Evolutionary conservation across 257 asterid genomes (phyloP).

Genomic region (Avicennia marina): DNA sequence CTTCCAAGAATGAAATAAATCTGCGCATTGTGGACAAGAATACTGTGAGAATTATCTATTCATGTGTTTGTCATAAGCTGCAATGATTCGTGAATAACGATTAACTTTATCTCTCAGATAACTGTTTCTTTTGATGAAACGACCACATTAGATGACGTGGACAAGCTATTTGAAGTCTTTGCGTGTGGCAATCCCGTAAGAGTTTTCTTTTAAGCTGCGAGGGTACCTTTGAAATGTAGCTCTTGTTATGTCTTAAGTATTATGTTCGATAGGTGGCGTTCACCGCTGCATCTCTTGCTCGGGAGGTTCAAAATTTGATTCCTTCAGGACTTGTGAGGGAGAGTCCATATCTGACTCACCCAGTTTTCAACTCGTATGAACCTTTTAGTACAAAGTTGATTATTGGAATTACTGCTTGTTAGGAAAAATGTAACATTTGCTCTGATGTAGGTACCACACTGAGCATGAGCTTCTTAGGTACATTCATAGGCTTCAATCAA

Average conservation of each 20-base stretch:
- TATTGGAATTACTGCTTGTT: too few relatives aligned
- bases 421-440: too few relatives aligned
- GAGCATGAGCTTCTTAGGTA: conserved; percentile 96
- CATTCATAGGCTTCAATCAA: conserved; percentile 72
- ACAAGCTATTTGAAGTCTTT: conserved; percentile 53
- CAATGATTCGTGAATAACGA: neutral
- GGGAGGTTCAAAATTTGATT: conserved; percentile 63
- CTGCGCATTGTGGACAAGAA: too few relatives aligned
- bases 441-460: conserved; percentile 65
- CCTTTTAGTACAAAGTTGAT: neutral
- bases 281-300: conserved; percentile 78
- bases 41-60: too few relatives aligned
- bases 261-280: neutral
- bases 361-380: conserved; percentile 87
- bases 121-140: conserved; percentile 94
- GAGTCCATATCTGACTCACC: conserved; percentile 73
- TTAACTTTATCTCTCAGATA: conserved; percentile 39
- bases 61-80: neutral
- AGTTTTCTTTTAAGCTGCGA: conserved; percentile 5
- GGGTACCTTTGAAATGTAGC: too few relatives aligned
- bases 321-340: conserved; percentile 85
- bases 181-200: too few relatives aligned
- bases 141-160: conserved; percentile 90
- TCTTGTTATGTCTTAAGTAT: too few relatives aligned
- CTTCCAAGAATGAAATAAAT: conserved; percentile 16